A percentile compares a stretch with the other conserved stretches of the same genome.
Evolutionary conservation across 768 basidiomycete species (phyloP).

Genomic region (Tephrocybe sp.): DNA sequence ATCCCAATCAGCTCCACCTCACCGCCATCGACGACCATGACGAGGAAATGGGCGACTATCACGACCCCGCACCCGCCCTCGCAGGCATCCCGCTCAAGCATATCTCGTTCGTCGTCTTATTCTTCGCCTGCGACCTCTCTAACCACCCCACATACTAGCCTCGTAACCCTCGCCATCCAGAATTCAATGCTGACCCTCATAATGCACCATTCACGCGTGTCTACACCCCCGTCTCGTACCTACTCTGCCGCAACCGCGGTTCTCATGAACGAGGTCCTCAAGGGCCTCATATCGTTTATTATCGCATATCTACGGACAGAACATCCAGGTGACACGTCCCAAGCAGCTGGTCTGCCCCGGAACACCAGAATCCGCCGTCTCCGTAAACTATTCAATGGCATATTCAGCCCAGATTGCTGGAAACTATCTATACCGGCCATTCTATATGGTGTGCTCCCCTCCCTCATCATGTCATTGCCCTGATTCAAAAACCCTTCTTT

Average conservation of each 20-base stretch:
- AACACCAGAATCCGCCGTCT: conserved; percentile 28
- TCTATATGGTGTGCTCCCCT: conserved; percentile 60
- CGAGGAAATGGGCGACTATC: conserved; percentile 41
- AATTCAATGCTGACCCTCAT: conserved; percentile 89
- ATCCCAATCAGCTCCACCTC: conserved; percentile 14
- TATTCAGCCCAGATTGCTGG: conserved; percentile 93
- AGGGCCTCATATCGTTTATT: conserved; percentile 81
- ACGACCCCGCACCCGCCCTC: conserved; percentile 45
- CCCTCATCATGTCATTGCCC: background rate
- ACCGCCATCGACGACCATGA: conserved; percentile 32
- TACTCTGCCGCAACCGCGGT: conserved; percentile 96
- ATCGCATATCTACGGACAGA: conserved; percentile 77
- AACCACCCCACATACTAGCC: conserved; percentile 36
- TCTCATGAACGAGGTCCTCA: conserved; percentile 90
- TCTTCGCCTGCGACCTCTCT: background rate
- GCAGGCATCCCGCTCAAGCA: conserved; percentile 78
- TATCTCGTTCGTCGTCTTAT: conserved; percentile 56
- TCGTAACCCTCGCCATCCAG: conserved; percentile 86
- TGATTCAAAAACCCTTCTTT: too few relatives aligned
- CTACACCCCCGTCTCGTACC: conserved; percentile 65
- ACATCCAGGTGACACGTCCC: conserved; percentile 24
- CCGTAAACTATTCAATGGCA: conserved; percentile 57
- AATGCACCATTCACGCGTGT: conserved; percentile 95
- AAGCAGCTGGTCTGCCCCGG: conserved; percentile 21
- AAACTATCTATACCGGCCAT: conserved; percentile 96